Evolutionary conservation across 805 yeast species (phyloP), one percentile per base, ranked within the genome.

Genomic region (Cyberlindnera nakhonratchasimensis): DNA sequence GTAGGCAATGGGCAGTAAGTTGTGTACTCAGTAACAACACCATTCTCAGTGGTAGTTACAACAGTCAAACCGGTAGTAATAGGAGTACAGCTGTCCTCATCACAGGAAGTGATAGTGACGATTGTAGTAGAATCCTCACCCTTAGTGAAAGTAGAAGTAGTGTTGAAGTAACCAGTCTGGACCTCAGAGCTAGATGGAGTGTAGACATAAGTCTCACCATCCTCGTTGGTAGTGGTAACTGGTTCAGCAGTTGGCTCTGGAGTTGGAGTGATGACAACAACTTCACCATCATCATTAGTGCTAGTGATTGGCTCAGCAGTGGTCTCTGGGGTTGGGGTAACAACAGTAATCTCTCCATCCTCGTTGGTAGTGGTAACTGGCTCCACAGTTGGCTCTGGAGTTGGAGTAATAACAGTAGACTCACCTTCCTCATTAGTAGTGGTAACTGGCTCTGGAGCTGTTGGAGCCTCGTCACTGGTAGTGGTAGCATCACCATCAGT

Each of bases 61-160:
- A 67, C 59, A 28, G 66, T 58, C 16, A 59, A 42, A 7, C 45
- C 37, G 22, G 62, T 57, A n/a, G 53, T 44, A 9, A 61, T 37
- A 34, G 45, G 48, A 13, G 45, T 40, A 37, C 66, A 62, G 17
- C 38, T 37, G 34, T 58, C 48, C 24, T 51, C 51, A 14, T 52
- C 44, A 46, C 67, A 63, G 11, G 59, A 54, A 14, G 67, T 63
- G 16, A 36, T 38, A 20, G 45, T 26, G 14, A 26, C 14, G 9
- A 42, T 26, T n/a, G 50, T 46, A 31, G 45, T 43, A 10, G 31
- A n/a, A 5, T 6, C 10, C 10, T 41, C 48, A 25, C n/a, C n/a
- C 2, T 29, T 55, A 28, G 53, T 41, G 16, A 39, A 45, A 35
- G 55, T 47, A 34, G 57, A 54, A 45, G 56, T 51, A 13, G 35